phyloP scores from a whole-genome alignment of 2,329 filamentous ascomycete species.

The Penicillium hesseltinei region DNA sequence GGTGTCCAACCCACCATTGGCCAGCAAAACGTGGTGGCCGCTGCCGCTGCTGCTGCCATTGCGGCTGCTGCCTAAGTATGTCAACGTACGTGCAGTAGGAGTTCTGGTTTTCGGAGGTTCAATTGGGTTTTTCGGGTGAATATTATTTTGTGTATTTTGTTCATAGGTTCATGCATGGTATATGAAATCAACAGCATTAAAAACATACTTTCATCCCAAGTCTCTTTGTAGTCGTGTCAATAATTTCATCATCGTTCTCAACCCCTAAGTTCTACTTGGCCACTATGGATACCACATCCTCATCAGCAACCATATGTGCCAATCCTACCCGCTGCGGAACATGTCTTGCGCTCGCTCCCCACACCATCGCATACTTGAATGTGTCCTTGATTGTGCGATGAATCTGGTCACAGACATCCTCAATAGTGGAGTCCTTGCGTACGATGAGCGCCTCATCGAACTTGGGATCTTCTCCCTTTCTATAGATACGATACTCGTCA shows the following conservation, averaged over 20 bases:
- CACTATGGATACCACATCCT: slow-evolving; percentile 68
- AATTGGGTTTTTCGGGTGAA: slow-evolving; percentile 14
- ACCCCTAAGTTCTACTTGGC: slow-evolving; percentile 38
- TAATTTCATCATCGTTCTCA: slow-evolving; percentile 7
- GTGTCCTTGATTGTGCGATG: slow-evolving; percentile 95
- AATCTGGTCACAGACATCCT: slow-evolving; percentile 95
- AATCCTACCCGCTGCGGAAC: slow-evolving; percentile 90
- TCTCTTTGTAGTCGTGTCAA: slow-evolving; percentile 6
- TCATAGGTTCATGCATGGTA: slow-evolving; percentile 15
- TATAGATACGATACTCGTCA: slow-evolving; percentile 29
- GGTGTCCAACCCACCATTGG: slow-evolving; percentile 73
- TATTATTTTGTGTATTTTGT: slow-evolving; percentile 12
- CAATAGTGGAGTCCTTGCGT: slow-evolving; percentile 79
- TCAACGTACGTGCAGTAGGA: neutral
- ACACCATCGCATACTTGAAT: slow-evolving; percentile 97
- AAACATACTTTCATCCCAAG: slow-evolving; percentile 5
- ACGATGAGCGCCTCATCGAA: slow-evolving; percentile 94
- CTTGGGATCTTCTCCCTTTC: slow-evolving; percentile 85
- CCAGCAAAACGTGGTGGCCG: slow-evolving; percentile 43
- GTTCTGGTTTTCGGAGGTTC: slow-evolving; percentile 15
- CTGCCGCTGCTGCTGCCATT: slow-evolving; percentile 21
- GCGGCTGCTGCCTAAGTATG: slow-evolving; percentile 28
- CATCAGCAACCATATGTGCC: slow-evolving; percentile 70
- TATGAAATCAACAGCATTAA: slow-evolving; percentile 13
- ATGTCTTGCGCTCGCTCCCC: slow-evolving; percentile 94